Evolutionary conservation across 2,329 filamentous ascomycete species (phyloP).

Genomic region (Curvularia lunata): DNA sequence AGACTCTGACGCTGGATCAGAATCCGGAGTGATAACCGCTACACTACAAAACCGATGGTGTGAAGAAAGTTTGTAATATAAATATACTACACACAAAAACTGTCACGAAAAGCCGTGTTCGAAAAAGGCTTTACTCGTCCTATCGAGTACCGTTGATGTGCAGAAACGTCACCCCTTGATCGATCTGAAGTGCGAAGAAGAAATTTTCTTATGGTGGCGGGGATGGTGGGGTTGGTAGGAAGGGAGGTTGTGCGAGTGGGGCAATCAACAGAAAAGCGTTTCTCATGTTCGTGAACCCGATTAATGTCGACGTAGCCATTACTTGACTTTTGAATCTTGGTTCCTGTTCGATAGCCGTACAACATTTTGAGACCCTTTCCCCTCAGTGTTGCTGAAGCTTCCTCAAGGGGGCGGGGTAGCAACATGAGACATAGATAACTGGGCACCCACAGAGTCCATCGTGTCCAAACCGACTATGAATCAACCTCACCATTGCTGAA

Average conservation of each 20-base stretch:
- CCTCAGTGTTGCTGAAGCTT: no score
- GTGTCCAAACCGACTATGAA: background rate
- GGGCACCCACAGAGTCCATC: background rate
- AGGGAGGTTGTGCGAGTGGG: background rate
- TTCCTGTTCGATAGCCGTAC: background rate
- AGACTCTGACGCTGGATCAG: conserved; percentile 25
- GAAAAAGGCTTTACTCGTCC: no score
- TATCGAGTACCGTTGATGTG: no score
- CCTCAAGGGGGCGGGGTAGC: background rate
- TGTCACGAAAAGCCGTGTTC: no score
- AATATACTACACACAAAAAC: background rate
- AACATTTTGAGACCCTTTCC: no score
- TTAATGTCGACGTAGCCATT: background rate
- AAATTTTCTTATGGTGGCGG: background rate
- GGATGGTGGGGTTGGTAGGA: background rate
- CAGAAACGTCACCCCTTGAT: no score
- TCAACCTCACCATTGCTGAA: background rate
- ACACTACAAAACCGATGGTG: conserved; percentile 26
- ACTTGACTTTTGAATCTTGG: background rate
- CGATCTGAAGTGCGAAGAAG: no score
- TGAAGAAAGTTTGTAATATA: background rate
- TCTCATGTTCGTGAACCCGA: background rate
- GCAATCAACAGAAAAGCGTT: background rate
- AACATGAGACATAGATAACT: background rate
- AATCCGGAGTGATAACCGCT: conserved; percentile 40